Base-by-base conservation (phyloP, 164 flowering plant genomes). In the Tinospora cordifolia region DNA sequence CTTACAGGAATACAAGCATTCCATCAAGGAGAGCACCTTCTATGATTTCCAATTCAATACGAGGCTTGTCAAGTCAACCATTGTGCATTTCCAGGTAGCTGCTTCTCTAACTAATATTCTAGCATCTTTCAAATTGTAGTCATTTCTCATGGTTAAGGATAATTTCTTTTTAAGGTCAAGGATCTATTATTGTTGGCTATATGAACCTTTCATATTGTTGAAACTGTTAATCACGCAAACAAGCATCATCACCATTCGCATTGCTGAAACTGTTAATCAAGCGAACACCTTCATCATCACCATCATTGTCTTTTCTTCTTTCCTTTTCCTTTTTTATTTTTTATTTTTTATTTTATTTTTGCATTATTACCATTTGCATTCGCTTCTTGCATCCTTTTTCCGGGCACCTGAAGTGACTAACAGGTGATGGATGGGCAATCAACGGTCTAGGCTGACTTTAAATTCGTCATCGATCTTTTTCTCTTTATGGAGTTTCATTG, bases 71-170 rank as follows among this genome's bases (percentile, higher is more conserved):
- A 90, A 88, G 70, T 81, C 97, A 34, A 93, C 97, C 25, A 86
- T 93, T 68, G 89, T 90, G 60, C 98, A 93, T 84, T 93, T 93
- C 78, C 98, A 93, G 98, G 98, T 93, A 83, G 76, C 62, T 59
- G 70, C 74, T 74, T 64, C 24, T 41, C 39, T 24, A 30, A 27
- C 30, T 5, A 36, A 68, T 36, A 27, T 63, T 0, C 57, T 51
- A 51, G 7, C 17, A 0, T 19, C 41, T 63, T 21, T 19, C 8
- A 7, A 6, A 41, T 15, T n/a, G 13, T 60, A 4, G 24, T 67
- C 39, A 8, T 64, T 21, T 30, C 59, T 39, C 34, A 41, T 13
- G 24, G 47, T 67, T 5, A 14, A 26, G 47, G 58, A 25, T n/a
- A 30, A 2, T 25, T 69, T 36, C 24, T 62, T 73, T 30, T 34